Conservation (phyloP, 2,329 filamentous ascomycete species). For the Fusarium torreyae region DNA sequence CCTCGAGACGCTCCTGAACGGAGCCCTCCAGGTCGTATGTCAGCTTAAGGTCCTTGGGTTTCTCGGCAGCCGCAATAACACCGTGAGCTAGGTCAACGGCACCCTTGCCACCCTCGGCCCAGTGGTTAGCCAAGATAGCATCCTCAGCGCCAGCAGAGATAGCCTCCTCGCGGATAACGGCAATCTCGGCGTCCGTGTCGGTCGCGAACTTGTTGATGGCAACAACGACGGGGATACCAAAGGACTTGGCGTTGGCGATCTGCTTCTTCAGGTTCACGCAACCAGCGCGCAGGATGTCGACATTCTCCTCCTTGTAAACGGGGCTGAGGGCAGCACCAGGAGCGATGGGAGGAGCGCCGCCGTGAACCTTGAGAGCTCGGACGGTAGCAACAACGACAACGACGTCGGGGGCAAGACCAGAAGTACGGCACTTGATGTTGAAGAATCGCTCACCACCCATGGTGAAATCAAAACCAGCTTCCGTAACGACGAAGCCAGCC, state of each 20-base stretch:
- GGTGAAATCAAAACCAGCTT: slow-evolving; percentile 98
- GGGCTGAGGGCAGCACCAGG: slow-evolving; percentile 88
- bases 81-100: slow-evolving; percentile 90
- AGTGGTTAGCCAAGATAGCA: slow-evolving; percentile 95
- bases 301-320: slow-evolving; percentile 93
- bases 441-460: slow-evolving; percentile 99
- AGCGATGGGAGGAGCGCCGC: slow-evolving; percentile 92
- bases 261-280: slow-evolving; percentile 97
- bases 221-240: slow-evolving; percentile 94
- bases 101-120: slow-evolving; percentile 93
- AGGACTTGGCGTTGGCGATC: slow-evolving; percentile 89
- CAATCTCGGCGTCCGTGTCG: slow-evolving; percentile 92
- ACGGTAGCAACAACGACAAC: slow-evolving; percentile 97
- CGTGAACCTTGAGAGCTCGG: slow-evolving; percentile 95
- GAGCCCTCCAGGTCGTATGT: slow-evolving; percentile 85
- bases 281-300: slow-evolving; percentile 89
- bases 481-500: slow-evolving; percentile 94
- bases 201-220: slow-evolving; percentile 98
- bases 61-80: slow-evolving; percentile 85
- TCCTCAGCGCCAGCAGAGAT: slow-evolving; percentile 94
- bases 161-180: slow-evolving; percentile 90
- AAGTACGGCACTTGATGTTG: slow-evolving; percentile 99
- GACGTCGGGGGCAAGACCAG: slow-evolving; percentile 91
- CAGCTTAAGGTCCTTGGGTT: slow-evolving; percentile 89
- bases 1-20: slow-evolving; percentile 91